Evolutionary conservation across 768 basidiomycete species (phyloP), one percentile per base, ranked within the genome.

Genomic region (Lentinula boryana): DNA sequence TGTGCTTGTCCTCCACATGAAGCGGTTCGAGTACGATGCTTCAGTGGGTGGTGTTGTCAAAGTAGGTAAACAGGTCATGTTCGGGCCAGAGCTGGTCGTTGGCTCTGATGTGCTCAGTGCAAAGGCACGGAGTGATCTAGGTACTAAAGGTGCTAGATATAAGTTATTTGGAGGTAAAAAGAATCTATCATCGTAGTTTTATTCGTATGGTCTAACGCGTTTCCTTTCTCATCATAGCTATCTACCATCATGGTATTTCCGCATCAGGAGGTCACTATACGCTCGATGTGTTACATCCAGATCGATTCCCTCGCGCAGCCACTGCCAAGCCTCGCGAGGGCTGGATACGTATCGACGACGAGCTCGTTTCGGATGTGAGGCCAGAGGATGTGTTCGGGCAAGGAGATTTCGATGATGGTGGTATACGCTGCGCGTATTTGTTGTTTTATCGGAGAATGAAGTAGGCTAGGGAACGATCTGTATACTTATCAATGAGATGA

Each of bases 191-290:
- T 44, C 16, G 18, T 38, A 2, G 49, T 31, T 31, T 31, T 31
- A 1, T 40, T 57, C 21, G 27, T 18, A 6, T 41, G 31, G 35
- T 58, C 33, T 33, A 43, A 62, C 50, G 38, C n/a, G n/a, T n/a
- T 35, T 49, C 56, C 13, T 48, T 15, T 15, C 18, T 54, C 48
- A 56, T 32, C 41, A 3, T 27, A 91, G 96, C 87, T 8, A 75
- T 98, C 12, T 98, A 98, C 72, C 96, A 99, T 71, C 95, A 99
- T 65, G 96, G 96, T 2, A 77, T 80, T 32, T 91, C 91, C 6
- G 93, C 96, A 0, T 87, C 88, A 1, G 94, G 95, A 2, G 96
- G 96, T 1, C 96, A 98, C 72, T 98, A 98, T 75, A 98, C 95
- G 2, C 83, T 96, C 51, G 90, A 94, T 67, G 89, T 95, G 9